Base-by-base conservation (phyloP, 2,329 filamentous ascomycete genomes). In the Alternaria infectoria region DNA sequence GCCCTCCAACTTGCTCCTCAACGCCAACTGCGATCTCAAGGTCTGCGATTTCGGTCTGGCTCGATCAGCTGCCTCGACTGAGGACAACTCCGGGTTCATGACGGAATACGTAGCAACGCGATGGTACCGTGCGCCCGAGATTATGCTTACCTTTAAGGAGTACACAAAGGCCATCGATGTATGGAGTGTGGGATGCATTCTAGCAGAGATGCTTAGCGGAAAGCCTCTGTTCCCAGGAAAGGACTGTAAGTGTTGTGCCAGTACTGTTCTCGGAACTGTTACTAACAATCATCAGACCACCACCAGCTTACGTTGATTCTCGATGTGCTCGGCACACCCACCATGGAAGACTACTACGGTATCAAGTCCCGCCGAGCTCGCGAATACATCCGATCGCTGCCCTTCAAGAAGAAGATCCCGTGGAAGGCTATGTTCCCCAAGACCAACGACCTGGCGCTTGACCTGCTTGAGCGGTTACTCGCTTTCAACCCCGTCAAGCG, bases 71-170 rank as follows among this genome's bases (percentile, higher is more conserved):
- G 96, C 96, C 9, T 97, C 95, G 10, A 96, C 96, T 72, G 96
- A 99, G 78, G 96, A 99, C 82, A 99, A 99, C 83, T 97, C 95
- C n/a, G 96, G 96, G 21, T 99, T 99, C 88, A 99, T 99, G 96
- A 99, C 96, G 15, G 96, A 99, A 96, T 99, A 99, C 80, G 96
- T 99, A 61, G 96, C 96, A 55, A 99, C 96, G 50, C 91, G 96
- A 76, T 99, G 96, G 96, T 99, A 99, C 83, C 93, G 96, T 82
- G 96, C 96, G 6, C 96, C 96, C 4, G 96, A 99, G 81, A 99
- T 99, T 81, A 99, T 99, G 96, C 91, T 99, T 84, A 99, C 96
- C 12, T 99, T 98, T 86, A 98, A 99, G 85, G 96, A 99, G 83
- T 99, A 99, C 84, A 99, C 96, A 74, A 99, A 98, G 83, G 96